Base-by-base conservation (phyloP, 2,329 filamentous ascomycete genomes). In the Cytospora piceae region DNA sequence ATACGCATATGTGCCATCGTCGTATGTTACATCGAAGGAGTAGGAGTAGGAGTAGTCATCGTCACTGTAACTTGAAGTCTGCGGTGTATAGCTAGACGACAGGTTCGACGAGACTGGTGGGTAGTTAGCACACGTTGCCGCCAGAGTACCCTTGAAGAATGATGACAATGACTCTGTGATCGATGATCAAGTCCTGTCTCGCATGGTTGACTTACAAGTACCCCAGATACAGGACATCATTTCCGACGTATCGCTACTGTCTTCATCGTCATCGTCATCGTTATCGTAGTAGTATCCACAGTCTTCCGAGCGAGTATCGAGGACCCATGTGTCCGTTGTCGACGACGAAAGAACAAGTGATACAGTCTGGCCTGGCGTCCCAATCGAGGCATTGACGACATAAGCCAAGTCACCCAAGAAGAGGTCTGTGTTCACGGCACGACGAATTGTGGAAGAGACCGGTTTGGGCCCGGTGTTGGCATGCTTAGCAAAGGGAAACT, bases 281-380 rank as follows among this genome's bases (percentile, higher is more conserved):
- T 29, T 62, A 64, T 32, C 27, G 11, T 63, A 22, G 64, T 55
- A 55, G 49, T 6, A 5, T 29, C 5, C 54, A 64, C 69, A 70
- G 58, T 24, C 65, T 2, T 3, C 0, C 4, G 66, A 67, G 24
- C 67, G 62, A 8, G 70, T 63, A 56, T 74, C 71, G 20, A 69
- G 67, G 17, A 76, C 71, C 74, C 74, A 77, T 2, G 75, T 74
- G 42, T 72, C 65, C 15, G 69, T 60, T 4, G 66, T 31, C 0
- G 70, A 71, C 2, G 73, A 63, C 31, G 73, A 71, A 34, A 76
- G 67, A 29, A 71, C 49, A 39, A 77, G 66, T 31, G 71, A 68
- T 9, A 77, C 24, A 8, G 69, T 59, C 66, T 77, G 75, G 8
- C 68, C 63, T 20, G 75, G 75, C 4, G 73, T 72, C 58, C 73